Evolutionary conservation across 2,329 filamentous ascomycete species (phyloP).

Genomic region (Fusarium piperis): DNA sequence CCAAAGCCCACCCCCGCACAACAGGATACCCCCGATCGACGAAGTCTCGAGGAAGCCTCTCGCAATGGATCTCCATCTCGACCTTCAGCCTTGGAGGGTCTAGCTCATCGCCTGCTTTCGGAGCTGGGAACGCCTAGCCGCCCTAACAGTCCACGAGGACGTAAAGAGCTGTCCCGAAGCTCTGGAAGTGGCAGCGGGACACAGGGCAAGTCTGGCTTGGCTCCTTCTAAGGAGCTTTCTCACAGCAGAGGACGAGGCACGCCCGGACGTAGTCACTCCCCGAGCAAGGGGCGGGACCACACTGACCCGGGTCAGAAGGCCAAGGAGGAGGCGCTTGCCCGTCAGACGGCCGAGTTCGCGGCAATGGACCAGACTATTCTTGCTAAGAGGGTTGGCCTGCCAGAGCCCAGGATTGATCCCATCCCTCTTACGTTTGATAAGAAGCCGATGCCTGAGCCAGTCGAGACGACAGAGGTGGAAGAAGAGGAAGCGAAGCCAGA

Average conservation of each 20-base stretch:
- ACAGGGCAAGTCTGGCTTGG: conserved; percentile 47
- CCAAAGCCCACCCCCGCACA: conserved; percentile 44
- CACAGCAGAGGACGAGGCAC: conserved; percentile 48
- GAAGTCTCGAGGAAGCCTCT: conserved; percentile 54
- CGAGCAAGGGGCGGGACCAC: conserved; percentile 46
- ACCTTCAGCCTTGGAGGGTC: conserved; percentile 66
- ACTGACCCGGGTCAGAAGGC: conserved; percentile 43
- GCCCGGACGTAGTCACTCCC: conserved; percentile 54
- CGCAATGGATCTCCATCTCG: conserved; percentile 62
- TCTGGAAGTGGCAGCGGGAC: conserved; percentile 47
- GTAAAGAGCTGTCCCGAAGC: conserved; percentile 55
- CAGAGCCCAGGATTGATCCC: conserved; percentile 52
- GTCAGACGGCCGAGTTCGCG: conserved; percentile 69
- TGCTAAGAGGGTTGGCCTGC: conserved; percentile 62
- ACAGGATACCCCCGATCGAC: conserved; percentile 53
- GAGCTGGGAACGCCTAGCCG: conserved; percentile 66
- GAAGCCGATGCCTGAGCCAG: conserved; percentile 36
- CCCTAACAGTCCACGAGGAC: conserved; percentile 59
- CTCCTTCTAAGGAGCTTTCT: conserved; percentile 56
- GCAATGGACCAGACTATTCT: conserved; percentile 72
- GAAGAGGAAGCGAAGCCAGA: conserved; percentile 6
- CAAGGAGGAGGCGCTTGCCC: conserved; percentile 50
- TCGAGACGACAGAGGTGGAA: conserved; percentile 38
- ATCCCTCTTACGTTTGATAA: conserved; percentile 60
- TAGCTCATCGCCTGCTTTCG: conserved; percentile 70